These are phyloP conservation scores for Ophiostoma populinum DNA, from an alignment of 2,329 filamentous ascomycete genomes.

Conservation along the genomic window DNA sequence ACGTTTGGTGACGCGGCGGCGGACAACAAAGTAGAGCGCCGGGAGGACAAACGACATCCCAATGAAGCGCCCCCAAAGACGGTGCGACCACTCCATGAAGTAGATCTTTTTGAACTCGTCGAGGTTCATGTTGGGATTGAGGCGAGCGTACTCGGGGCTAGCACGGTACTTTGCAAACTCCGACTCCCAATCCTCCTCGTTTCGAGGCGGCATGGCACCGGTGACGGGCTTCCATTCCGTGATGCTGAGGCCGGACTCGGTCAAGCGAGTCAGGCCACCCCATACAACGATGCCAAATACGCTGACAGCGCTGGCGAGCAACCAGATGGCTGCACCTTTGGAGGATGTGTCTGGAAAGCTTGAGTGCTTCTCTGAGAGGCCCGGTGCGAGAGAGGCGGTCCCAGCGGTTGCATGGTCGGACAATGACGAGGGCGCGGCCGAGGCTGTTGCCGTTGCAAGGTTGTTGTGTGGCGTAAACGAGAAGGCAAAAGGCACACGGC, in stretches of 20 bases:
- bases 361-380: constrained; percentile 17
- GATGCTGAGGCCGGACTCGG: constrained; percentile 91
- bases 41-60: constrained; percentile 81
- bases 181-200: constrained; percentile 66
- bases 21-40: constrained; percentile 72
- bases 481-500: too few relatives aligned
- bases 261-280: constrained; percentile 81
- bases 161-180: constrained; percentile 87
- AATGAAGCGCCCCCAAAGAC: constrained; percentile 84
- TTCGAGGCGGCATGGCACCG: constrained; percentile 71
- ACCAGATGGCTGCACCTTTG: constrained; percentile 76
- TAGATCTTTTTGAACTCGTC: constrained; percentile 97
- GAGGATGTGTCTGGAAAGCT: constrained; percentile 45
- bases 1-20: constrained; percentile 55
- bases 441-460: constrained; percentile 6
- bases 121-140: constrained; percentile 87
- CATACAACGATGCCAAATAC: constrained; percentile 97
- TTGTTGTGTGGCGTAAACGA: neutral
- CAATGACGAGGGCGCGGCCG: constrained; percentile 7
- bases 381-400: too few relatives aligned
- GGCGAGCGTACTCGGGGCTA: constrained; percentile 78
- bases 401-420: constrained; percentile 3
- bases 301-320: constrained; percentile 75
- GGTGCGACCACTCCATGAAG: constrained; percentile 97
- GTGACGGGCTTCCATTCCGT: constrained; percentile 98